Evolutionary conservation across 2,329 filamentous ascomycete genomes (phyloP), one percentile per base, ranked within the genome.

Genomic region (Aspergillus novofumigatus): DNA sequence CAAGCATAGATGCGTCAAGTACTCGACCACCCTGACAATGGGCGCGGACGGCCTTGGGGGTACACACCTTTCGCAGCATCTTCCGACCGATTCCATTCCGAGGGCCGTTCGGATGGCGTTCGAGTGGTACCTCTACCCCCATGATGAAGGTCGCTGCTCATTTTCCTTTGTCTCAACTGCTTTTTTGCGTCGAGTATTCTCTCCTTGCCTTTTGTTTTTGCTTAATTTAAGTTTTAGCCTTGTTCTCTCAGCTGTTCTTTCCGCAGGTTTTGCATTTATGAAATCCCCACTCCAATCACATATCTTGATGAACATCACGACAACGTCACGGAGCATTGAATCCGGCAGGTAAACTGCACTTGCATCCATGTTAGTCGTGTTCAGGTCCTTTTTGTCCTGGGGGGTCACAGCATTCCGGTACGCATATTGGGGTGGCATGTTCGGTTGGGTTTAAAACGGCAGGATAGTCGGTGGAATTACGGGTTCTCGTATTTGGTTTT

Each of bases 11-110:
- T 47, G 64, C 66, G 11, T 72, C 65, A 44, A 62, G 66, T 49
- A 68, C 59, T 57, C 65, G 67, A 53, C 71, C 72, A 32, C 65
- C 71, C 52, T 75, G 69, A 72, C 58, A 56, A 54, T 38, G 44
- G 29, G 32, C n/a, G 32, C 52, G 21, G 14, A 38, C 25, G 35
- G 25, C 35, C 11, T 26, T 47, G 23, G 3, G 44, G 23, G 44
- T 23, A 26, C 11, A 23, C 10, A 3, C 9, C 23, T n/a, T 25
- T 14, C 14, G 21, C 21, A 25, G 14, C 20, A 17, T 47, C 21
- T 11, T 47, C 21, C 29, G 4, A 21, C 29, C 17, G 20, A 6
- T 32, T 17, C 20, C 41, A 48, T 51, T 17, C 25, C 35, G 11
- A 14, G 6, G 11, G 44, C 11, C 23, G 7, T 26, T 47, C 10